Conservation (phyloP, 140 eudicot genomes). For the Ambrosia hybrid region DNA sequence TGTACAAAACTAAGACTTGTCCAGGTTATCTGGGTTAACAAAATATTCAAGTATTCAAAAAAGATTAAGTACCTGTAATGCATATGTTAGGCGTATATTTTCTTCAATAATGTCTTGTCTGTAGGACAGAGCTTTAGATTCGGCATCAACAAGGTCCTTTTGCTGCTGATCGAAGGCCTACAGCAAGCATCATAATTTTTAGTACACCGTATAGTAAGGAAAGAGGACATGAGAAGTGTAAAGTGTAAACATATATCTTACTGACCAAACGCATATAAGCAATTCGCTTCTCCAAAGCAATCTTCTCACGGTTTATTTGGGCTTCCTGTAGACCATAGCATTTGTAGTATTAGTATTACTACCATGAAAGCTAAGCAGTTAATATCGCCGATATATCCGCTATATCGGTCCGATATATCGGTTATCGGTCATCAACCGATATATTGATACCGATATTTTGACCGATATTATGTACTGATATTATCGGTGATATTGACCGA, state of each 20-base stretch:
- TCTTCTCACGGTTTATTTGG: slow-evolving; percentile 79
- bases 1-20: background rate
- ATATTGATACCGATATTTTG: no score
- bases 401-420: no score
- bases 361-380: slow-evolving; percentile 4
- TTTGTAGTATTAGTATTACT: slow-evolving; percentile 14
- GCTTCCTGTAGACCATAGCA: slow-evolving; percentile 60
- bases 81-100: slow-evolving; percentile 90
- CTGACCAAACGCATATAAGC: slow-evolving; percentile 96
- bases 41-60: background rate
- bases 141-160: slow-evolving; percentile 90
- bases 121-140: slow-evolving; percentile 87
- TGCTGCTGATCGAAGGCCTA: slow-evolving; percentile 99
- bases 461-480: no score
- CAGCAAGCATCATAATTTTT: slow-evolving; percentile 15
- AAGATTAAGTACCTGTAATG: slow-evolving; percentile 57
- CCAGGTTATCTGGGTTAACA: no score
- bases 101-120: slow-evolving; percentile 96
- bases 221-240: slow-evolving; percentile 4
- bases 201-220: background rate
- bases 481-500: no score
- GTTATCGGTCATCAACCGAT: no score
- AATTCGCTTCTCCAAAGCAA: slow-evolving; percentile 82
- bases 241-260: slow-evolving; percentile 11
- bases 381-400: no score